These are phyloP conservation scores for Xylariomycetidae sp. DNA, from an alignment of 2,329 filamentous ascomycete genomes.

Conservation along the genomic window DNA sequence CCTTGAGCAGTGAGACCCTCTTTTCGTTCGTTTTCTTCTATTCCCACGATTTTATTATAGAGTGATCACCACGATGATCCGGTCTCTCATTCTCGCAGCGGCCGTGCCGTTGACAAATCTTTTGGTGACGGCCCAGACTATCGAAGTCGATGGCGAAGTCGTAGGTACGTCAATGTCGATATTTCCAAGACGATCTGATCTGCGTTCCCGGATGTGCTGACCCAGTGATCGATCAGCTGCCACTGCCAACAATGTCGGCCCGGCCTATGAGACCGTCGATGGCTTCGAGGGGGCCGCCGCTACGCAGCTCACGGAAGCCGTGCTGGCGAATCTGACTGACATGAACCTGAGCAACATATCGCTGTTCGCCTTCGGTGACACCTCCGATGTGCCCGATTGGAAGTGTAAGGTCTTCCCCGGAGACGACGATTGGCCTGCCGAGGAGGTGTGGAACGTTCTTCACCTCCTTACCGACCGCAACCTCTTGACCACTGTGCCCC, in stretches of 20 bases:
- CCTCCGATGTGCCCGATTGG: conserved; percentile 12
- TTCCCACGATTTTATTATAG: too few species aligned
- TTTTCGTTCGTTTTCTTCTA: too few species aligned
- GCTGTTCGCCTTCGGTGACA: conserved; percentile 20
- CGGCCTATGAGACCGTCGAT: conserved; percentile 21
- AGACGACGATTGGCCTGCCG: conserved; percentile 17
- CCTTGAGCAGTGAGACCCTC: too few species aligned
- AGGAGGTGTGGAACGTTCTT: too few species aligned
- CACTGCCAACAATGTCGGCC: conserved; percentile 20
- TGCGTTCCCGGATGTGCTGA: too few species aligned
- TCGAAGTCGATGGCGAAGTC: conserved; percentile 20
- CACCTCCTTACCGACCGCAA: conserved; percentile 21
- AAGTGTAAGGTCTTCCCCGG: conserved; percentile 22
- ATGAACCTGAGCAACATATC: conserved; percentile 19
- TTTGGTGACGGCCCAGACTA: conserved; percentile 23
- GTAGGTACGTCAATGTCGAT: conserved; percentile 23
- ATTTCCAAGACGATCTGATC: too few species aligned
- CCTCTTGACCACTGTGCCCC: conserved; percentile 21
- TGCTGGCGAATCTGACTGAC: conserved; percentile 21
- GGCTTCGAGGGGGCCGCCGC: conserved; percentile 20
- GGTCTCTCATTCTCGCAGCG: too few species aligned
- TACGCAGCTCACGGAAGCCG: conserved; percentile 20
- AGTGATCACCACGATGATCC: too few species aligned
- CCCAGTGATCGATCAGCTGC: too few species aligned
- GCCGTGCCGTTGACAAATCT: too few species aligned